These are phyloP conservation scores for Ceratocystis colombiana DNA, from an alignment of 2,329 filamentous ascomycete genomes.

Conservation along the genomic window DNA sequence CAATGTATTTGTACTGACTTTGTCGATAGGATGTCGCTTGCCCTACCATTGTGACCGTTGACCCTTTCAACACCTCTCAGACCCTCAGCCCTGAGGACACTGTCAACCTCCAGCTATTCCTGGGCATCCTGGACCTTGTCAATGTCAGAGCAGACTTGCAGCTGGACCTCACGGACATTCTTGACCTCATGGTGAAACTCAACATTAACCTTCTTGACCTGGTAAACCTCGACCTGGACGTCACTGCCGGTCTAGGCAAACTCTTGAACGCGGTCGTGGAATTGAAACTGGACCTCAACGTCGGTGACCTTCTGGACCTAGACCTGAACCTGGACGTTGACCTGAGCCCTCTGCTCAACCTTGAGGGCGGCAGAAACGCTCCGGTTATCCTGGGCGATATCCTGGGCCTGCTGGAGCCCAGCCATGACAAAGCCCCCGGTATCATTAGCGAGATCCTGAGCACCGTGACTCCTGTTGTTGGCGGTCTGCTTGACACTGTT, in stretches of 20 bases:
- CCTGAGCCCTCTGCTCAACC: conserved; percentile 1
- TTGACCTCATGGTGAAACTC: conserved; percentile 20
- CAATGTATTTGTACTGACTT: background rate
- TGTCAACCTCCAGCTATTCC: conserved; percentile 17
- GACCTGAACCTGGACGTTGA: conserved; percentile 19
- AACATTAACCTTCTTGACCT: conserved; percentile 24
- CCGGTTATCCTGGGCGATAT: conserved; percentile 19
- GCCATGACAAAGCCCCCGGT: conserved; percentile 8
- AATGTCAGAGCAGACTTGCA: conserved; percentile 15
- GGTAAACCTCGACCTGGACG: conserved; percentile 21
- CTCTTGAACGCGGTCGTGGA: conserved; percentile 18
- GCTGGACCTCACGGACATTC: conserved; percentile 19
- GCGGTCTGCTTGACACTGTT: conserved; percentile 14
- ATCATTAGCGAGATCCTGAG: conserved; percentile 11
- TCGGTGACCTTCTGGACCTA: conserved; percentile 19
- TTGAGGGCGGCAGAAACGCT: background rate
- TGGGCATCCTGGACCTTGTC: conserved; percentile 22
- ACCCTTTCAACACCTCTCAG: conserved; percentile 19
- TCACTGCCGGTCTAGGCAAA: conserved; percentile 16
- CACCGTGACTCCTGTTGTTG: conserved; percentile 16
- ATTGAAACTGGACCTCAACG: conserved; percentile 18
- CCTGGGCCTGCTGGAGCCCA: conserved; percentile 17
- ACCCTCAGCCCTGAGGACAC: conserved; percentile 15
- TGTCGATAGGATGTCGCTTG: background rate
- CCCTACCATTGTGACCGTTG: conserved; percentile 21